These are phyloP conservation scores for Luvunga scandens DNA, from an alignment of 345 rosid genomes.

Conservation along the genomic window DNA sequence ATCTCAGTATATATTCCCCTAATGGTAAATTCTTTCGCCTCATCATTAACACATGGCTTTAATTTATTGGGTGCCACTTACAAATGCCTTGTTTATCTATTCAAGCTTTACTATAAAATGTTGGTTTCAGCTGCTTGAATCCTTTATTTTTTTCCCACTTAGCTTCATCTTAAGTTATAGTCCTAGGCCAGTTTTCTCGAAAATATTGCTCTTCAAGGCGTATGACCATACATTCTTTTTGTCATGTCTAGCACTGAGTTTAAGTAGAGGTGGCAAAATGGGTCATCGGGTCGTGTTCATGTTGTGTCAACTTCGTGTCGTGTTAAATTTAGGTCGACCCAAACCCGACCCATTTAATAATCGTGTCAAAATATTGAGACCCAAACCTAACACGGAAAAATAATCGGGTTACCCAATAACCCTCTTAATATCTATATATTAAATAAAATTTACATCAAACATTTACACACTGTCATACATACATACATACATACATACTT, in stretches of 20 bases:
- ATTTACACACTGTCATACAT: no score
- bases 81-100: not conserved
- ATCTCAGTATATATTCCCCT: slow-evolving; percentile 95
- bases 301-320: no score
- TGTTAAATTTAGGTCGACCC: no score
- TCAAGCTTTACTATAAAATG: not conserved
- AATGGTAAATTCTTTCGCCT: slow-evolving; percentile 41
- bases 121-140: not conserved
- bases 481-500: no score
- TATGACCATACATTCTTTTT: not conserved
- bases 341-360: no score
- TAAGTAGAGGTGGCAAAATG: no score
- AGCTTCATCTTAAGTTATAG: not conserved
- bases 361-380: no score
- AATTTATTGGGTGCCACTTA: not conserved
- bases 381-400: no score
- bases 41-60: not conserved
- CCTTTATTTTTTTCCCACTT: not conserved
- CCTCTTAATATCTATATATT: no score
- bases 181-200: not conserved
- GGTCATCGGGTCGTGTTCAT: no score
- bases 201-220: not conserved
- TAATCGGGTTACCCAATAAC: no score
- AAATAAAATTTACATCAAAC: no score
- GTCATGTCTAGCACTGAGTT: not conserved